These are phyloP conservation scores for Magnusiomyces magnusii DNA, from an alignment of 1,139 yeast species.

Conservation along the genomic window DNA sequence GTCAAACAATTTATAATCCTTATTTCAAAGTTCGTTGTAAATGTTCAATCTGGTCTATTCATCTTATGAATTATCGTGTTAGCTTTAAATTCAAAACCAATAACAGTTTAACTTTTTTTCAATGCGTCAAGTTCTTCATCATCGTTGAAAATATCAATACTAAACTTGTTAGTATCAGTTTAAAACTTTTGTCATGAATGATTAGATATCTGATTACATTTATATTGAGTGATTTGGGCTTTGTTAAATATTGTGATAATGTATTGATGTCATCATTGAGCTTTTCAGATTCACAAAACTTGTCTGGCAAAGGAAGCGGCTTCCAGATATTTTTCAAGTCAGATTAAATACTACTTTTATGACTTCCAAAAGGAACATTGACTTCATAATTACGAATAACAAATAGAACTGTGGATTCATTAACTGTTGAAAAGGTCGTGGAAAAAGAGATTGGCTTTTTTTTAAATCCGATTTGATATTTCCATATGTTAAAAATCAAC, in stretches of 20 bases:
- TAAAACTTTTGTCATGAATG: conserved; percentile 45
- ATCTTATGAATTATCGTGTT: too few species aligned
- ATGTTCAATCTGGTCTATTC: too few species aligned
- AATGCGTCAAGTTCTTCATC: conserved; percentile 22
- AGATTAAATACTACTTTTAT: conserved; percentile 56
- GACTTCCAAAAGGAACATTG: conserved; percentile 68
- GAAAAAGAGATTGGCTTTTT: conserved; percentile 86
- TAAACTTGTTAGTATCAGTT: conserved; percentile 22
- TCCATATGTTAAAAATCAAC: conserved; percentile 91
- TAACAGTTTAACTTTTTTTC: conserved; percentile 27
- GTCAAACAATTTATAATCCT: too few species aligned
- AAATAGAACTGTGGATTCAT: conserved; percentile 71
- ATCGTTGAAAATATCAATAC: conserved; percentile 24
- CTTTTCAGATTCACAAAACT: conserved; percentile 67
- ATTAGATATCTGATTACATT: conserved; percentile 81
- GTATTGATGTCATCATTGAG: conserved; percentile 56
- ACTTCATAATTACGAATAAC: conserved; percentile 93
- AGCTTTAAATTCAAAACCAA: too few species aligned
- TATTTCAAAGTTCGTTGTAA: too few species aligned
- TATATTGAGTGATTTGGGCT: conserved; percentile 50
- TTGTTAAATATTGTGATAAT: conserved; percentile 53
- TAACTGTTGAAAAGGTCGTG: conserved; percentile 34
- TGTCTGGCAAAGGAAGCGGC: conserved; percentile 67
- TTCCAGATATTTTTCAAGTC: conserved; percentile 79
- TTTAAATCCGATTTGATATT: conserved; percentile 90